phyloP scores from a whole-genome alignment of 257 asterid genomes.

The Fraxinus anomala region DNA sequence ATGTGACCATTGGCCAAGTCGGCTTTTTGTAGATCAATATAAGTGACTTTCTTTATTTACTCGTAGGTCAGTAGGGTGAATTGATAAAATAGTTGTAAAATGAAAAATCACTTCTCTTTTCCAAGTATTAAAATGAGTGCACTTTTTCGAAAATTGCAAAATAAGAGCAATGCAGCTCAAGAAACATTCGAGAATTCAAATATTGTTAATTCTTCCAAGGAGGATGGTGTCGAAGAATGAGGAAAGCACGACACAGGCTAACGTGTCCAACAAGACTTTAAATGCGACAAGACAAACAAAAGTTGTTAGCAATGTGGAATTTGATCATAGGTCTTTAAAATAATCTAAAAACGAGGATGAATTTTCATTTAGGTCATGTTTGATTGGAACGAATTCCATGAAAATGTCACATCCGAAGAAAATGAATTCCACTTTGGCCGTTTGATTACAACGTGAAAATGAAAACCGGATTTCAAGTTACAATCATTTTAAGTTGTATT shows the following conservation, averaged over 20 bases:
- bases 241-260: conserved; percentile 22
- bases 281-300: conserved; percentile 29
- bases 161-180: conserved; percentile 38
- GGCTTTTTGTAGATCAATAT: not conserved
- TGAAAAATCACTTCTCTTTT: conserved; percentile 10
- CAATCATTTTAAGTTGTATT: too few relatives aligned
- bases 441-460: too few relatives aligned
- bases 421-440: too few relatives aligned
- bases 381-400: too few relatives aligned
- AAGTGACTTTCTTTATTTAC: not conserved
- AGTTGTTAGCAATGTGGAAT: conserved; percentile 29
- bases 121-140: conserved; percentile 67
- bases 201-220: conserved; percentile 26
- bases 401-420: too few relatives aligned
- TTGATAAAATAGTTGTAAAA: not conserved
- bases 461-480: too few relatives aligned
- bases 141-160: conserved; percentile 54
- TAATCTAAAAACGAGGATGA: conserved; percentile 45
- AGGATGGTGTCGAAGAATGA: conserved; percentile 22
- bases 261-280: conserved; percentile 27
- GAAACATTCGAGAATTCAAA: conserved; percentile 39
- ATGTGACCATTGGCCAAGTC: not conserved
- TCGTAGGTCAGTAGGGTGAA: not conserved
- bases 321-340: conserved; percentile 28
- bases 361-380: conserved; percentile 43